Base-by-base conservation (phyloP, 2,329 filamentous ascomycete genomes). In the Bipolaris oryzae region DNA sequence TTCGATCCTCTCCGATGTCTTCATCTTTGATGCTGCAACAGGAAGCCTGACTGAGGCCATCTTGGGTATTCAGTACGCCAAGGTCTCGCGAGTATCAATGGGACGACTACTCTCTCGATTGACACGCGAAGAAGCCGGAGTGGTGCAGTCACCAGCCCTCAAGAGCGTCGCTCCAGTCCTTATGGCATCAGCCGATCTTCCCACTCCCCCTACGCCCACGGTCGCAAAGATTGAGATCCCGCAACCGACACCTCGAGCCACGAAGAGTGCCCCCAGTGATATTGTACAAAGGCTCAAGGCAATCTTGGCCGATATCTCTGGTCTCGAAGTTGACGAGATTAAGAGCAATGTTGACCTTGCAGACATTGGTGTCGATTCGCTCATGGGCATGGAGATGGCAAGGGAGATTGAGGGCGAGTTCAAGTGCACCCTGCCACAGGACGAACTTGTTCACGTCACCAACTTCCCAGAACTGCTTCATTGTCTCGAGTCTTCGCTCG, bases 291-390 rank as follows among this genome's bases (percentile, higher is more conserved):
- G 34, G 16, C 34, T 49, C 21, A 25, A 18, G 11, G 21, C 13
- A 38, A 18, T 64, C 11, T n/a, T 66, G 10, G 53, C 53, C 0
- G 51, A 62, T 13, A 38, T 63, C 35, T 39, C 61, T 37, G 62
- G 62, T 60, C 31, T 61, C 62, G 44, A 65, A 47, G 21, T 58
- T 2, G 58, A 62, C 3, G 61, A 69, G 15, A 53, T 70, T n/a
- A 55, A 48, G 35, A 53, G 59, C 3, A 62, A 68, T 15, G 50
- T 61, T 2, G 57, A 65, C 7, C 57, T 77, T 21, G 66, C 58
- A 7, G 74, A 77, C 28, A 54, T 78, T 10, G 77, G 77, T 1
- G 66, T 79, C 11, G 76, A 78, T 51, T 79, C 77, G 7, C 61
- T 78, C 9, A 67, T 77, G 62, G 69, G 60, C 1, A 76, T 69